These are phyloP conservation scores for Acidiella bohemica DNA, from an alignment of 495 filamentous ascomycete species.

Conservation along the genomic window DNA sequence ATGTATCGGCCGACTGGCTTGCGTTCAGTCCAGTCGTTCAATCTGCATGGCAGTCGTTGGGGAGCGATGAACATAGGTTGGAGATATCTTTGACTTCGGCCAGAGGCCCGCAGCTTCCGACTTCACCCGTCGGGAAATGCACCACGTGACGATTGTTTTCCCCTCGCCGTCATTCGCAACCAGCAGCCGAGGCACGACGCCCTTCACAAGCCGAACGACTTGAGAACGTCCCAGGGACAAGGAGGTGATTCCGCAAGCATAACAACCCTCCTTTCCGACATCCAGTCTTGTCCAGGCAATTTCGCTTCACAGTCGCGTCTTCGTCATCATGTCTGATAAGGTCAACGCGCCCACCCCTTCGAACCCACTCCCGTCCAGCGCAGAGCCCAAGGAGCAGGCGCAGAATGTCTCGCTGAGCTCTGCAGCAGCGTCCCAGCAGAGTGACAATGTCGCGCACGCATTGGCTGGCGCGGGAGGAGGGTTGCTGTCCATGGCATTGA, in stretches of 20 bases:
- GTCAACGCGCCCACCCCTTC: slow-evolving; percentile 7
- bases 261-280: neutral
- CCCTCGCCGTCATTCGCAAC: too few relatives aligned
- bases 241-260: too few relatives aligned
- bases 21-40: too few relatives aligned
- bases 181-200: slow-evolving; percentile 2
- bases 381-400: slow-evolving; percentile 5
- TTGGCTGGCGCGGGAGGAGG: slow-evolving; percentile 78
- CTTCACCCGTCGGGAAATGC: neutral
- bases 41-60: too few relatives aligned
- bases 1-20: too few relatives aligned
- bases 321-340: slow-evolving; percentile 8
- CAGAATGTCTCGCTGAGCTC: slow-evolving; percentile 23
- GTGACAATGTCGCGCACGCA: slow-evolving; percentile 84
- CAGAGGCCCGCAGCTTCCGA: too few relatives aligned
- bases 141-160: too few relatives aligned
- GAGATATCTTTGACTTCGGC: too few relatives aligned
- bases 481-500: slow-evolving; percentile 87
- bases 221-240: too few relatives aligned
- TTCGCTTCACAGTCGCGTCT: neutral
- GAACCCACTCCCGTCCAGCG: slow-evolving; percentile 8
- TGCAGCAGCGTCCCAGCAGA: slow-evolving; percentile 44
- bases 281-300: too few relatives aligned
- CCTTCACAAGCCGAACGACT: slow-evolving; percentile 1
- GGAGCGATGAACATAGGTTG: too few relatives aligned